A percentile compares a stretch with the other conserved stretches of the same genome.
Evolutionary conservation across 1,139 yeast species (phyloP).

Genomic region (Hansenula anomala): DNA sequence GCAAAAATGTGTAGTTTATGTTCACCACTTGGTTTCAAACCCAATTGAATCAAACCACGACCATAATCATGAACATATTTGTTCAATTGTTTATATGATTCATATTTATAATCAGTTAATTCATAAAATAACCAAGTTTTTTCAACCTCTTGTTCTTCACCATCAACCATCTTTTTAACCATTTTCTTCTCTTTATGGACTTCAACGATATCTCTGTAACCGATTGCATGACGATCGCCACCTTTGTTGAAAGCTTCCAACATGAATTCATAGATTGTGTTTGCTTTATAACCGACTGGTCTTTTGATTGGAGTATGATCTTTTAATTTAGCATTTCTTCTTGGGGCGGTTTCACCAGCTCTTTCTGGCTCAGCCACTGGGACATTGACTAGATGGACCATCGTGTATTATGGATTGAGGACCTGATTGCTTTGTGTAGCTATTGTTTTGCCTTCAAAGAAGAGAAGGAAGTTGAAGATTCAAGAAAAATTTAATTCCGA

Average conservation of each 20-base stretch:
- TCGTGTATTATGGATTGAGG: background rate
- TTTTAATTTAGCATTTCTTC: constrained; percentile 65
- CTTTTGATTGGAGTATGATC: constrained; percentile 43
- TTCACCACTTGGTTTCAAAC: constrained; percentile 58
- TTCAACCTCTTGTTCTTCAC: constrained; percentile 63
- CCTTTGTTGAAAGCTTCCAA: constrained; percentile 58
- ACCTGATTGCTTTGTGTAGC: too few relatives aligned
- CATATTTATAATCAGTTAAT: constrained; percentile 63
- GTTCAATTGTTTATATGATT: constrained; percentile 56
- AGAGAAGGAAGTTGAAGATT: too few relatives aligned
- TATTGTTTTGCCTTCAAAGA: too few relatives aligned
- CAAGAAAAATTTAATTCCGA: too few relatives aligned
- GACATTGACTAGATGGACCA: constrained; percentile 38
- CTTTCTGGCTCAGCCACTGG: constrained; percentile 71
- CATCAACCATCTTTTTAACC: constrained; percentile 73
- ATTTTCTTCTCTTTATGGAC: constrained; percentile 72
- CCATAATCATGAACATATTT: constrained; percentile 52
- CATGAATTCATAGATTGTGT: constrained; percentile 67
- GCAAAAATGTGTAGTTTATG: constrained; percentile 82
- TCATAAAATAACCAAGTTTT: constrained; percentile 90
- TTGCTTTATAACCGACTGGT: constrained; percentile 55
- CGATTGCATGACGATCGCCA: constrained; percentile 58
- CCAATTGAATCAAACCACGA: constrained; percentile 70
- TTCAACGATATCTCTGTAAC: constrained; percentile 73
- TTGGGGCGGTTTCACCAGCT: constrained; percentile 87